Conservation (phyloP, 1,284 basidiomycete genomes). For the Microbotryomycetes sp. region DNA sequence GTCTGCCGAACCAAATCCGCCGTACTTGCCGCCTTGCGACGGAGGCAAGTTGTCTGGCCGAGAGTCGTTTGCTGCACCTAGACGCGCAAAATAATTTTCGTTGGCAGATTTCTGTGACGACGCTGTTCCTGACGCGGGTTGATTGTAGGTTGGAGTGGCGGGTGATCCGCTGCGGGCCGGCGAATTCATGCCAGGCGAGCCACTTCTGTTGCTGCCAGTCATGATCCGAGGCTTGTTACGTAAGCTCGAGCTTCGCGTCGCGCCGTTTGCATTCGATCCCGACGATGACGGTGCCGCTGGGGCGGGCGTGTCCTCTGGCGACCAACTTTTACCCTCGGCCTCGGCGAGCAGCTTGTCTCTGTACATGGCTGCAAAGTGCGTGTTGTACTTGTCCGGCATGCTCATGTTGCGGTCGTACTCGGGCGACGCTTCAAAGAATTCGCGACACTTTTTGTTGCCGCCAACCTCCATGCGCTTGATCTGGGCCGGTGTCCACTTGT, state of each 20-base stretch:
- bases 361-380: conserved; percentile 85
- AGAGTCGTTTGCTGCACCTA: conserved; percentile 63
- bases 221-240: conserved; percentile 44
- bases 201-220: background rate
- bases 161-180: conserved; percentile 1
- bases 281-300: conserved; percentile 36
- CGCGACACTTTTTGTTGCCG: conserved; percentile 52
- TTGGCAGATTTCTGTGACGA: conserved; percentile 68
- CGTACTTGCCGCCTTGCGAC: conserved; percentile 75
- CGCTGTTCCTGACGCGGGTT: conserved; percentile 47
- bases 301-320: conserved; percentile 57
- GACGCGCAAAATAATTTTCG: conserved; percentile 62
- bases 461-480: conserved; percentile 84
- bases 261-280: conserved; percentile 48
- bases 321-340: conserved; percentile 62
- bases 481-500: conserved; percentile 75
- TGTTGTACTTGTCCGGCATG: conserved; percentile 75
- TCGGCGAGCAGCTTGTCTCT: conserved; percentile 75
- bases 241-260: conserved; percentile 46
- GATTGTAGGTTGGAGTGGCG: conserved; percentile 4
- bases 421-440: conserved; percentile 44
- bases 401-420: conserved; percentile 61
- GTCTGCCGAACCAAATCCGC: conserved; percentile 66
- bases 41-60: conserved; percentile 66
- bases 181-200: background rate